Conservation (phyloP, 2,329 filamentous ascomycete species). For the Emergomyces pasteurianus region DNA sequence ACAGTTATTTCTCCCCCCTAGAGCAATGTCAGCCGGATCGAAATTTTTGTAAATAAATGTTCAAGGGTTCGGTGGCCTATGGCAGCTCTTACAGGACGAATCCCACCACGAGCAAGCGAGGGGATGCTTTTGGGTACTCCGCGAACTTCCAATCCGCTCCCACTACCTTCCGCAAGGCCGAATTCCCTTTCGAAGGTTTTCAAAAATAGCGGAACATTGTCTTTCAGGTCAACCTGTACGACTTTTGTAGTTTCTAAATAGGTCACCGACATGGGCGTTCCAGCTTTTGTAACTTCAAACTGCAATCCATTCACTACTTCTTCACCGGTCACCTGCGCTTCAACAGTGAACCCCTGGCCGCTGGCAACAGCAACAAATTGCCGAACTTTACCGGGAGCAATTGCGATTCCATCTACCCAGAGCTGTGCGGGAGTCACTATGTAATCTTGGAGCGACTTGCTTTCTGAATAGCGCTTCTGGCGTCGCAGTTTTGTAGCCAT, state of each 20-base stretch:
- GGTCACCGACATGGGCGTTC: background rate
- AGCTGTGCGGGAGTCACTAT: slow-evolving; percentile 28
- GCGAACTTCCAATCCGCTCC: background rate
- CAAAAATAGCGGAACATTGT: background rate
- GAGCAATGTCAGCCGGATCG: background rate
- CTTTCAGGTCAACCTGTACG: background rate
- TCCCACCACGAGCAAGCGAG: background rate
- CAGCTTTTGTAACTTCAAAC: slow-evolving; percentile 31
- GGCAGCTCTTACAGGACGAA: background rate
- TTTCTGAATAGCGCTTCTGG: slow-evolving; percentile 7
- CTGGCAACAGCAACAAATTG: slow-evolving; percentile 40
- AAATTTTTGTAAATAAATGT: background rate
- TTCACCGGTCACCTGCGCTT: slow-evolving; percentile 34
- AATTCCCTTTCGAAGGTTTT: background rate
- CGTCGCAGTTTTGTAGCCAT: slow-evolving; percentile 12
- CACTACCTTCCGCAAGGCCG: background rate
- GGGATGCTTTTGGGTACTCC: background rate
- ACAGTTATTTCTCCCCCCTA: background rate
- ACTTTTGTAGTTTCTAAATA: background rate
- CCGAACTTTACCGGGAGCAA: slow-evolving; percentile 23
- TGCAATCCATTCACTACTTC: slow-evolving; percentile 33
- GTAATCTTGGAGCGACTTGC: slow-evolving; percentile 31
- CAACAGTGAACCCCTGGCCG: slow-evolving; percentile 33
- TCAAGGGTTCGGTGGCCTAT: background rate
- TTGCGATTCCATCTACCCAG: slow-evolving; percentile 35